Base-by-base conservation (phyloP, 2,329 filamentous ascomycete genomes). In the Alternaria novae-zelandiae region DNA sequence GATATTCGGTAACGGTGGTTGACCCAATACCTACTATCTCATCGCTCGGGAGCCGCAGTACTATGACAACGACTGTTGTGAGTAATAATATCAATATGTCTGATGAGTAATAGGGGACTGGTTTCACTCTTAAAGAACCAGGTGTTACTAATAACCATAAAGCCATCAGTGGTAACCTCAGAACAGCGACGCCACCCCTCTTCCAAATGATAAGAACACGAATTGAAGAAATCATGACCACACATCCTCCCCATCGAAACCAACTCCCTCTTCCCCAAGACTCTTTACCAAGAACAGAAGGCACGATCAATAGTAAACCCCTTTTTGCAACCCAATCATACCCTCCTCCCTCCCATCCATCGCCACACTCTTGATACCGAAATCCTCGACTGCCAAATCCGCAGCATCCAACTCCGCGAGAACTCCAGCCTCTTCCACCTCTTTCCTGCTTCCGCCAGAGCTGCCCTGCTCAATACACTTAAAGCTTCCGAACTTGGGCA, bases 301-400 rank as follows among this genome's bases (percentile, higher is more conserved):
- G 17, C 13, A 12, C 21, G 47, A 32, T 70, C 65, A 76, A 51
- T 77, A 75, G 47, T 76, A 77, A 47, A 69, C 54, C 12, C 64
- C 63, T 58, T 78, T 77, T 63, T 75, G 71, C 64, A 77, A 58
- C 21, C 75, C 76, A 57, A 79, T 78, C 68, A 79, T 54, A 0
- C 76, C 76, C 17, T 76, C 57, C 61, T 75, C 72, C 69, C 77
- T 78, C 15, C 62, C 61, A 25, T 65, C 56, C 12, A 74, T 55
- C 53, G 70, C 61, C 5, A 68, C 61, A 57, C 67, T 41, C 49
- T 77, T 56, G 11, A 68, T 65, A 51, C 70, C 59, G 9, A 62
- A 58, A 28, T 73, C 68, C 59, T 57, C 28, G 54, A 75, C 69
- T 3, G 70, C 74, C 10, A 73, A 66, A 15, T 75, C 74, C 9